Conservation (phyloP, 306 rosid genomes). For the Cucumis hystrix region DNA sequence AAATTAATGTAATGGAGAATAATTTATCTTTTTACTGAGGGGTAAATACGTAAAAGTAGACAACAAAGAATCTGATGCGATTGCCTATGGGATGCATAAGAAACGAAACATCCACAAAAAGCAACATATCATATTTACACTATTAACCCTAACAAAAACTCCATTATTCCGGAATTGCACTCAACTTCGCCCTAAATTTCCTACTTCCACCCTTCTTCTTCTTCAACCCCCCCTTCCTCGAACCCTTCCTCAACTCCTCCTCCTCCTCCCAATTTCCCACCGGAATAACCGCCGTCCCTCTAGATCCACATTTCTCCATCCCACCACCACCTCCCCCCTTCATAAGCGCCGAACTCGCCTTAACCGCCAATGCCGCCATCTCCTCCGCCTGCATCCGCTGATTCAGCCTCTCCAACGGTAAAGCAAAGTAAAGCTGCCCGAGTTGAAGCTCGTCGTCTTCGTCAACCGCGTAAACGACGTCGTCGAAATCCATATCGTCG, state of each 20-base stretch:
- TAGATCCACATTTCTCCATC: slow-evolving; percentile 19
- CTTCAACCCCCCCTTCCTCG: background rate
- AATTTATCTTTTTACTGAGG: background rate
- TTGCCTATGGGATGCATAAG: background rate
- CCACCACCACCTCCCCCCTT: slow-evolving; percentile 25
- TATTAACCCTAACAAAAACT: slow-evolving; percentile 10
- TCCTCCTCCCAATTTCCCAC: slow-evolving; percentile 22
- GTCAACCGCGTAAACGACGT: slow-evolving; percentile 42
- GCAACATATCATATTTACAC: slow-evolving; percentile 12
- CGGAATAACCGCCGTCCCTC: slow-evolving; percentile 7
- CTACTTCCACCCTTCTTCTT: slow-evolving; percentile 14
- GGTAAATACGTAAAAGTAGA: background rate
- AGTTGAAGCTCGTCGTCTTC: slow-evolving; percentile 52
- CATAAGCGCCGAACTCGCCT: slow-evolving; percentile 74
- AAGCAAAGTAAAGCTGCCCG: slow-evolving; percentile 75
- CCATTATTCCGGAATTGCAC: slow-evolving; percentile 56
- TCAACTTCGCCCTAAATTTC: slow-evolving; percentile 34
- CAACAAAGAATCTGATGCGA: background rate
- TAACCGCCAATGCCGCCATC: slow-evolving; percentile 95
- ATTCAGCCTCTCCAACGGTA: slow-evolving; percentile 45
- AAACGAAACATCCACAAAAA: slow-evolving; percentile 1
- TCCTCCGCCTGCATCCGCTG: slow-evolving; percentile 53
- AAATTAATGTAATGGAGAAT: no score
- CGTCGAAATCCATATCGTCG: slow-evolving; percentile 86
- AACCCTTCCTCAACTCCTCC: slow-evolving; percentile 11